phyloP scores from a whole-genome alignment of 73 alveolate genomes.

The Paramecium biaurelia region DNA sequence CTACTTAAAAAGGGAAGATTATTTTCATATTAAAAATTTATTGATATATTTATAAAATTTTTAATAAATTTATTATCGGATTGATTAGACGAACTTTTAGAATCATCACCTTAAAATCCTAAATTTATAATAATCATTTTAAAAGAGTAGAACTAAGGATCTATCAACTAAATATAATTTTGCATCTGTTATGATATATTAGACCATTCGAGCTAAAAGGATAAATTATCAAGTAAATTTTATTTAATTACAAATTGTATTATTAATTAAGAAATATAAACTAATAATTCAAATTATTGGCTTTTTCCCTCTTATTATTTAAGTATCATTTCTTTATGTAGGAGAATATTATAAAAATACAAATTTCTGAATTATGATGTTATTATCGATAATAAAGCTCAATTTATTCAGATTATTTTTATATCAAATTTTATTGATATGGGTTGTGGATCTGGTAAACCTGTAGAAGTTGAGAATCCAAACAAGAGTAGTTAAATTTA shows the following conservation, averaged over 20 bases:
- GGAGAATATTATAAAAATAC: not conserved
- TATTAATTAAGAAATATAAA: not conserved
- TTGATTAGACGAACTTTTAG: too few relatives aligned
- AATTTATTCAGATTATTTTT: not conserved
- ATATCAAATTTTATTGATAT: not conserved
- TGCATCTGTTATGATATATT: not conserved
- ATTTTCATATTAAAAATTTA: too few relatives aligned
- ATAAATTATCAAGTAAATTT: not conserved
- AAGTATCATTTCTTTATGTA: not conserved
- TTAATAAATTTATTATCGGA: too few relatives aligned
- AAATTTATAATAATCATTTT: not conserved
- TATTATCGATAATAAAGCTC: not conserved
- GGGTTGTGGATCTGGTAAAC: conserved; percentile 51
- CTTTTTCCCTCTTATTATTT: not conserved
- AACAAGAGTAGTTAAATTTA: not conserved
- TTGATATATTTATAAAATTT: too few relatives aligned
- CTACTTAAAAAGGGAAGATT: too few relatives aligned
- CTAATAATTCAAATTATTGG: not conserved
- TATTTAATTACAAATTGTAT: not conserved
- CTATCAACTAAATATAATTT: not conserved
- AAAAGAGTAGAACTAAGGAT: not conserved
- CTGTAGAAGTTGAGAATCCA: conserved; percentile 11
- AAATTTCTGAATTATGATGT: not conserved
- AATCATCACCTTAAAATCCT: too few relatives aligned
- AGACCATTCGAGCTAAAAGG: not conserved